phyloP scores from a whole-genome alignment of 106 monocot species.

The Acanthochlamys bracteata region DNA sequence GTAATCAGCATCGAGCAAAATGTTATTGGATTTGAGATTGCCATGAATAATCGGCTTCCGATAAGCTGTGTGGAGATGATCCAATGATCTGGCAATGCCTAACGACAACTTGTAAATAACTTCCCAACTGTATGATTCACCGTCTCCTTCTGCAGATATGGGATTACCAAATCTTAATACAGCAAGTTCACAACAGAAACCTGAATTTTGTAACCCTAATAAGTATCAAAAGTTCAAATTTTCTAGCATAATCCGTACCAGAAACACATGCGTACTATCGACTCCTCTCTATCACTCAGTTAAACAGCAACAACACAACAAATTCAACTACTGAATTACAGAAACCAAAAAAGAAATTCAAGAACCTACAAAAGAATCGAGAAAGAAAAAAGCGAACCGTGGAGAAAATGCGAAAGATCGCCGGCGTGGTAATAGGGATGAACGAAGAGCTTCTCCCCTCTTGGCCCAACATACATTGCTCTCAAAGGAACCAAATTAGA shows the following conservation, averaged over 20 bases:
- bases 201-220: too few relatives aligned
- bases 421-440: conserved; percentile 66
- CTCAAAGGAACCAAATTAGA: conserved; percentile 74
- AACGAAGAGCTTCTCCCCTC: conserved; percentile 90
- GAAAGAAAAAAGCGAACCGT: conserved; percentile 28
- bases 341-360: not conserved
- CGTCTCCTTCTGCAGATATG: conserved; percentile 36
- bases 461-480: conserved; percentile 76
- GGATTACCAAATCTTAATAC: not conserved
- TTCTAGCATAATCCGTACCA: too few relatives aligned
- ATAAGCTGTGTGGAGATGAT: conserved; percentile 72
- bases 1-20: conserved; percentile 51
- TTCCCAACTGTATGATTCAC: conserved; percentile 68
- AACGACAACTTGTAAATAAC: conserved; percentile 51
- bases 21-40: conserved; percentile 80
- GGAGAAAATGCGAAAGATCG: conserved; percentile 50
- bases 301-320: too few relatives aligned
- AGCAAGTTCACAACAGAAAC: not conserved
- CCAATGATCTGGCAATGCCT: conserved; percentile 73
- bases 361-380: too few relatives aligned
- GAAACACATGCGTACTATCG: too few relatives aligned
- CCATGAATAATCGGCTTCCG: conserved; percentile 69
- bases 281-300: too few relatives aligned
- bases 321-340: not conserved
- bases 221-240: too few relatives aligned